Evolutionary conservation across 2,329 filamentous ascomycete genomes (phyloP).

Genomic region (Clarireedia paspali): DNA sequence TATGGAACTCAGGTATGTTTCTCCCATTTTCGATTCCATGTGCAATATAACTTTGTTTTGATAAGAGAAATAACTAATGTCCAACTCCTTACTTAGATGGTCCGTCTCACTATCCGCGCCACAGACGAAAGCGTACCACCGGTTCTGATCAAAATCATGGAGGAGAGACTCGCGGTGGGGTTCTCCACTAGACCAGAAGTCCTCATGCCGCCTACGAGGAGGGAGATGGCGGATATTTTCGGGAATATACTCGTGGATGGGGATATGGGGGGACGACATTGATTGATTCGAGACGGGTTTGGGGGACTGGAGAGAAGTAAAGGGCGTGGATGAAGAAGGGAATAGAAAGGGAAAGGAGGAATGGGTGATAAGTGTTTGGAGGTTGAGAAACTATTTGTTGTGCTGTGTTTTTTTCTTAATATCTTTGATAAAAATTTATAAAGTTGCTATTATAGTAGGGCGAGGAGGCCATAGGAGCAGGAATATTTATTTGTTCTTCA

Average conservation of each 20-base stretch:
- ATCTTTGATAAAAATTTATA: too few species aligned
- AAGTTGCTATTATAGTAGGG: too few species aligned
- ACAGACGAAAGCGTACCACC: slow-evolving; percentile 85
- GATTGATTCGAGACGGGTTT: too few species aligned
- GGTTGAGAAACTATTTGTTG: too few species aligned
- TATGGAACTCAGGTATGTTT: slow-evolving; percentile 74
- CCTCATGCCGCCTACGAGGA: slow-evolving; percentile 19
- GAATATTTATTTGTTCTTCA: too few species aligned
- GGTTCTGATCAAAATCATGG: slow-evolving; percentile 77
- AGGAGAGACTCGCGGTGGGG: slow-evolving; percentile 63
- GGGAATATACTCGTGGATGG: slow-evolving; percentile 24
- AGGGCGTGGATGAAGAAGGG: too few species aligned
- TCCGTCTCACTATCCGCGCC: slow-evolving; percentile 85
- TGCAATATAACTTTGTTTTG: not conserved
- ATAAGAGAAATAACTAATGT: not conserved
- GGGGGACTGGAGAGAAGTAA: too few species aligned
- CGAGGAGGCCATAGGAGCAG: too few species aligned
- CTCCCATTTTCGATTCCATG: not conserved
- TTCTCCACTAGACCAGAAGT: slow-evolving; percentile 20
- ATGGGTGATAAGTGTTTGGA: too few species aligned
- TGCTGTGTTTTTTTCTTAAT: too few species aligned
- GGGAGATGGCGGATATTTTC: slow-evolving; percentile 29
- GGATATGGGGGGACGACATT: not conserved
- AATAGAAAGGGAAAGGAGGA: too few species aligned
- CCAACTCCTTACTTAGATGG: slow-evolving; percentile 58